Percentiles rank a stretch among this genome's conserved stretches.
phyloP scores from a whole-genome alignment of 108 stramenopile genomes.

The Nitzschia putrida region DNA sequence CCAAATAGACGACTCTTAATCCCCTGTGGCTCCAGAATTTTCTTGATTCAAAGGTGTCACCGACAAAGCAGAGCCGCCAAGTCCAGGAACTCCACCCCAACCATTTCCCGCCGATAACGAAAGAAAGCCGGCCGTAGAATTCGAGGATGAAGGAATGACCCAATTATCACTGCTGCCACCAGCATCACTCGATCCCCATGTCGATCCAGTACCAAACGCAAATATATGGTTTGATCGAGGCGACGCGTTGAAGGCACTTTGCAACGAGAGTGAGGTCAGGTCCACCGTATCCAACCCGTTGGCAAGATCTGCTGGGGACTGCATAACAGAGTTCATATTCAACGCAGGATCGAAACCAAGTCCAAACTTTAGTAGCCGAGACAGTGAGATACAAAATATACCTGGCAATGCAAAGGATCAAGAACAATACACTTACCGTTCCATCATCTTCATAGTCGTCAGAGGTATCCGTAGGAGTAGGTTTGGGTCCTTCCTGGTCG shows the following conservation, averaged over 20 bases:
- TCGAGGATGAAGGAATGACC: constrained; percentile 22
- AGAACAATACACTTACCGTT: constrained; percentile 31
- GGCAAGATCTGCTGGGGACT: constrained; percentile 46
- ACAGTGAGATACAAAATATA: not conserved
- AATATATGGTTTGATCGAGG: constrained; percentile 57
- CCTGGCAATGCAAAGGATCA: no score
- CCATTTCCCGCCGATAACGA: constrained; percentile 32
- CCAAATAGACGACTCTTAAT: constrained; percentile 12
- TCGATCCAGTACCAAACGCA: constrained; percentile 66
- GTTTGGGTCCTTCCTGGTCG: no score
- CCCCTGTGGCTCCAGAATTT: constrained; percentile 23
- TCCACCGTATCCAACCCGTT: constrained; percentile 49
- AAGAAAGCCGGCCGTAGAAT: constrained; percentile 26
- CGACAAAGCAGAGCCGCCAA: constrained; percentile 4
- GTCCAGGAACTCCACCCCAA: constrained; percentile 39
- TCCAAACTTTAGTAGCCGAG: constrained; percentile 50
- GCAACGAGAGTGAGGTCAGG: constrained; percentile 39
- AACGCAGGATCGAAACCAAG: constrained; percentile 78
- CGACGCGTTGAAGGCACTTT: constrained; percentile 26
- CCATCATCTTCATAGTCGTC: constrained; percentile 45
- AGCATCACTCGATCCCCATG: constrained; percentile 42
- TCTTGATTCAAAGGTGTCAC: constrained; percentile 22
- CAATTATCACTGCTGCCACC: constrained; percentile 25
- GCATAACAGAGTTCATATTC: constrained; percentile 68
- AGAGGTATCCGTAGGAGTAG: no score